These are phyloP conservation scores for Deuterostichococcus epilithicus DNA, from an alignment of 139 green algal genomes.

Conservation along the genomic window DNA sequence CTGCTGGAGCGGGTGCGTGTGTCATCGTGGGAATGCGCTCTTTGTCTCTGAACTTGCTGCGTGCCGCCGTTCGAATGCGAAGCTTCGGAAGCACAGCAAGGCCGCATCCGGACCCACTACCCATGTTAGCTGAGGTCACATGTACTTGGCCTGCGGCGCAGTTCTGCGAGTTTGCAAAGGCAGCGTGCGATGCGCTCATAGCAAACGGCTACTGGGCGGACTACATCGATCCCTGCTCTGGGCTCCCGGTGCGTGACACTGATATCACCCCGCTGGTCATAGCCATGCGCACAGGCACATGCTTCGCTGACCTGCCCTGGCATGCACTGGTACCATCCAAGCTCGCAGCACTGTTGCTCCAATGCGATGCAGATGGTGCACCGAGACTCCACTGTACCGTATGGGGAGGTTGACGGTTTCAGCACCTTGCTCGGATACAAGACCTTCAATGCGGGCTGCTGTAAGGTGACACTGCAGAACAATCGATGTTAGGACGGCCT, in stretches of 20 bases:
- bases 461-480: constrained; percentile 63
- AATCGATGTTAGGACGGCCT: too few species aligned
- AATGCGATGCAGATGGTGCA: constrained; percentile 71
- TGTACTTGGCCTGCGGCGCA: constrained; percentile 25
- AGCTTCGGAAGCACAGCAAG: not conserved
- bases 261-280: too few species aligned
- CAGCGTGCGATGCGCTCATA: constrained; percentile 60
- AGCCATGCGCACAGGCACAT: too few species aligned
- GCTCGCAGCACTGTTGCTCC: too few species aligned
- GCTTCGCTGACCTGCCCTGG: too few species aligned
- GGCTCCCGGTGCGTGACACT: constrained; percentile 86
- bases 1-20: constrained; percentile 66
- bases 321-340: not conserved
- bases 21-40: constrained; percentile 1
- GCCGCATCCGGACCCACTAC: too few species aligned
- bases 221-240: constrained; percentile 96
- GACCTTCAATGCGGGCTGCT: constrained; percentile 71
- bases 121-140: too few species aligned
- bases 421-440: constrained; percentile 60
- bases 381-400: constrained; percentile 57
- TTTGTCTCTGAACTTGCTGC: not conserved
- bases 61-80: too few species aligned
- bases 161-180: constrained; percentile 86
- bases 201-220: constrained; percentile 83
- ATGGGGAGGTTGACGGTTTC: constrained; percentile 86